Evolutionary conservation across 805 yeast genomes (phyloP), one percentile per base, ranked within the genome.

Genomic region (Henningerozyma blattae): DNA sequence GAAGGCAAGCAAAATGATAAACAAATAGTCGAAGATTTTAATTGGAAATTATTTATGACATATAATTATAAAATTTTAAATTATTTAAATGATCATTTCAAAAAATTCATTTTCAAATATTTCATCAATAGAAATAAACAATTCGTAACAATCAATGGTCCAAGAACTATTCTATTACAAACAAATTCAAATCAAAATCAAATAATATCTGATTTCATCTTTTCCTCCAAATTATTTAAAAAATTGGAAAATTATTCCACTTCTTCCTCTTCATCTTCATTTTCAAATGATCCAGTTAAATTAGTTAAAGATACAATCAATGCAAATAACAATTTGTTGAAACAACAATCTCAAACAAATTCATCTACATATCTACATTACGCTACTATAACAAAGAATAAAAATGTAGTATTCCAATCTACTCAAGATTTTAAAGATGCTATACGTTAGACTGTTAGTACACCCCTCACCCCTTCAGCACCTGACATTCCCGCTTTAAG

Each of bases 101-200:
- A 5, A 34, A 38, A 17, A 28, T 39, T 12, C 15, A 32, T 14
- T 13, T 32, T n/a, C 34, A 33, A 44, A 24, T 34, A 16, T 5
- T 22, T 38, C 8, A 35, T 44, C 33, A 46, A 40, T 32, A 54
- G 54, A 9, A 27, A 51, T 5, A 37, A 45, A 9, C 43, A 40
- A 20, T 52, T 47, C 28, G 35, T 55, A n/a, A 46, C 44, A 32
- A 45, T 56, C 3, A 43, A 40, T 22, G 62, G 62, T 3, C 62
- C 62, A 32, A 50, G 62, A 43, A 42, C 49, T 7, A 20, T 57
- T 8, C 36, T 56, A n/a, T 42, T 57, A 1, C 62, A 57, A 39
- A 53, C 38, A 15, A 14, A 30, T 3, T 14, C 30, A 13, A 34
- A 34, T 18, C 26, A 7, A 20, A 20, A 20, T n/a, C n/a, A n/a